Conservation (phyloP, 106 monocot genomes). For the Xerophyta viscosa region DNA sequence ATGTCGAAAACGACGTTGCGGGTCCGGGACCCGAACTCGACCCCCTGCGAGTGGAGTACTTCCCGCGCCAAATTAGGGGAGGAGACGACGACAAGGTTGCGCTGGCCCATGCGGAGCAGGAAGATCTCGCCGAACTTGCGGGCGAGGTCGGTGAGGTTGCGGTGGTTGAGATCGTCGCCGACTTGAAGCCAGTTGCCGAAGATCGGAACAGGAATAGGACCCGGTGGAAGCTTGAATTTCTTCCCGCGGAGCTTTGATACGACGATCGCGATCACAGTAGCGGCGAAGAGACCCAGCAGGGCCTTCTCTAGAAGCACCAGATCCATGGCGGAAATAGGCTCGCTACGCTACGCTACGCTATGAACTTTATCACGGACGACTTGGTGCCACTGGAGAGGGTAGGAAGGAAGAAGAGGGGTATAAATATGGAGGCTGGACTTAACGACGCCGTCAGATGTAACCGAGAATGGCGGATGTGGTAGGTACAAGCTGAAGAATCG, state of each 20-base stretch:
- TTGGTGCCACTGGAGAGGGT: no score
- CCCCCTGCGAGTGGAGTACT: conserved; percentile 73
- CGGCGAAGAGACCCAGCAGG: conserved; percentile 66
- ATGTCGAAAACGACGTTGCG: conserved; percentile 85
- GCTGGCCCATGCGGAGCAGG: conserved; percentile 65
- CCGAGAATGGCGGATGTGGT: no score
- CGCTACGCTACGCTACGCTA: no score
- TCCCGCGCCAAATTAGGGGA: conserved; percentile 61
- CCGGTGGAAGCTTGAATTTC: conserved; percentile 60
- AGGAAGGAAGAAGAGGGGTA: no score
- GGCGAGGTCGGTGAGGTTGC: conserved; percentile 47
- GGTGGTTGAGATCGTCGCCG: conserved; percentile 74
- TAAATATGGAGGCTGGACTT: no score
- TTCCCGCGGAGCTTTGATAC: conserved; percentile 61
- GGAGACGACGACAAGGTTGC: conserved; percentile 69
- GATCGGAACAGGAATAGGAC: conserved; percentile 50
- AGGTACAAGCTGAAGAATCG: no score
- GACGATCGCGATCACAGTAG: conserved; percentile 38
- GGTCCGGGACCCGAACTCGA: conserved; percentile 82
- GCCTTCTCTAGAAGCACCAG: conserved; percentile 59
- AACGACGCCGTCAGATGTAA: no score
- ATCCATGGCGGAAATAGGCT: conserved; percentile 54
- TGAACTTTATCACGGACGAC: no score
- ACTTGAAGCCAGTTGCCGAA: conserved; percentile 85
- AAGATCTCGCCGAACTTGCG: conserved; percentile 52